Evolutionary conservation across 1,139 yeast species (phyloP), one percentile per base, ranked within the genome.

Genomic region (Kodamaea ohmeri): DNA sequence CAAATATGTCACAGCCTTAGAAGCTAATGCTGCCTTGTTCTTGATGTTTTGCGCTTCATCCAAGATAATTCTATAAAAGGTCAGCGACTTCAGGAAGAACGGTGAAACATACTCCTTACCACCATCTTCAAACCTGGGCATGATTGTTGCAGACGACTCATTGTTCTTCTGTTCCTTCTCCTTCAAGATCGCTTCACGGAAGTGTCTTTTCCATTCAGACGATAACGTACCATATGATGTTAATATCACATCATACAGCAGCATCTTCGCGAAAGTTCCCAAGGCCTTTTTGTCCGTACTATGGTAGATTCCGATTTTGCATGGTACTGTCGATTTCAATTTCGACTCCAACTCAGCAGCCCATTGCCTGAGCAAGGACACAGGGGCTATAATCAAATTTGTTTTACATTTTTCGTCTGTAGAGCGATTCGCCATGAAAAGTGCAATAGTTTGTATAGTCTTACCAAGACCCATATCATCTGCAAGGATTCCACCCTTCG

Each of bases 391-490:
- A 33, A 90, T 74, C 39, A 90, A 63, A n/a, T 83, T 87, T 0
- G 92, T 79, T 48, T 74, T 79, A 20, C 56, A 42, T 4, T 50
- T 44, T 3, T 50, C 51, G 19, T 63, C 60, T 11, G 50, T 41
- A 0, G 83, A 67, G 41, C 64, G 67, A 52, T 76, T 71, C 2
- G 83, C 71, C 42, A 86, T 53, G 51, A 88, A 78, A 34, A 87
- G 58, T 0, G 95, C 78, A 33, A 87, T 67, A 2, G 88, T 76
- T 60, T 89, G 97, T 30, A 89, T 80, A 0, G 97, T 89, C 58
- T 89, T 90, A 44, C 96, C 97, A 22, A 89, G 65, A 22, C 96
- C 97, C 97, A 89, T 89, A 63, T 86, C 96, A 62, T 89, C 97
- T 0, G 96, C 96, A 28, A 89, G 63, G 21, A 89, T 73, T 2